Evolutionary conservation across 2,329 filamentous ascomycete species (phyloP).

Genomic region (Nemania serpens): DNA sequence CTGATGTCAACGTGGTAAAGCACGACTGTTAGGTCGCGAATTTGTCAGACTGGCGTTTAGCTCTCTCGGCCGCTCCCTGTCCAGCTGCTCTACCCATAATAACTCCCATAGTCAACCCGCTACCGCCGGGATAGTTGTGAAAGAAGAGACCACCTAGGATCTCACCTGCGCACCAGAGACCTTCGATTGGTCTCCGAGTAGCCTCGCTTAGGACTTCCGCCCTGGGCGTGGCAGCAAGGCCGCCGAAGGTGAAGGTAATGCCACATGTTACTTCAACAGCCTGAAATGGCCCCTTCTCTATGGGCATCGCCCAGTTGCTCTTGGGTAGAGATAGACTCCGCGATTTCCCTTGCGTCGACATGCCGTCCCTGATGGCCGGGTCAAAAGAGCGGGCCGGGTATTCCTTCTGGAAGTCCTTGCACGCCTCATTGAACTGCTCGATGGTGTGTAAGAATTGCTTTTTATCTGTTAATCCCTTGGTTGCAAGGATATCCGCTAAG

Average conservation of each 20-base stretch:
- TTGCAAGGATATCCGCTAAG: constrained; percentile 55
- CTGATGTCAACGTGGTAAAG: too few species aligned
- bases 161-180: constrained; percentile 66
- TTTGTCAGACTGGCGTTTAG: neutral
- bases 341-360: constrained; percentile 61
- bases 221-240: constrained; percentile 59
- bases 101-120: constrained; percentile 63
- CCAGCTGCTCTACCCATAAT: constrained; percentile 55
- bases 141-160: constrained; percentile 70
- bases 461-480: constrained; percentile 52
- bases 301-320: constrained; percentile 67
- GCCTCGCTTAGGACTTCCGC: constrained; percentile 56
- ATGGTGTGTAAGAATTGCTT: constrained; percentile 57
- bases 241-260: constrained; percentile 72
- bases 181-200: constrained; percentile 53
- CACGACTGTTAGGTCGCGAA: neutral
- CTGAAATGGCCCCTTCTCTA: constrained; percentile 62
- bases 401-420: constrained; percentile 51
- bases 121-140: constrained; percentile 66
- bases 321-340: constrained; percentile 56
- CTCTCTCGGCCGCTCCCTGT: constrained; percentile 38
- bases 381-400: constrained; percentile 56
- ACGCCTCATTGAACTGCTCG: constrained; percentile 62
- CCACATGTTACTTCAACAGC: constrained; percentile 69
- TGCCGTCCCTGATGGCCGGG: constrained; percentile 63